Base-by-base conservation (phyloP, 495 filamentous ascomycete genomes). In the Xylona heveae region DNA sequence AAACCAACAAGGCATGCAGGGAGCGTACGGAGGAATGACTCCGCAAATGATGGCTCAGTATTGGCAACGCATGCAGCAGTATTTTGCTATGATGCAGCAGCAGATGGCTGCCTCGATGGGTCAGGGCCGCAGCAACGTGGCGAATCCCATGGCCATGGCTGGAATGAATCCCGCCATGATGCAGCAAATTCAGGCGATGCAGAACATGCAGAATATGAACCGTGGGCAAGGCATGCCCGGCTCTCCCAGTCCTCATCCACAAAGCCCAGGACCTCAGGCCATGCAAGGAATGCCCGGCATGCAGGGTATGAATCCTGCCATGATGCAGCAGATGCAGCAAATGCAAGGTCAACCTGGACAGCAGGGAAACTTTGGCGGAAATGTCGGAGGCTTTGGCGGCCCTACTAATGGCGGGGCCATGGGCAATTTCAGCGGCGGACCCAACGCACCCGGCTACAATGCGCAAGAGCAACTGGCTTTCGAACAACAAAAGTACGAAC, bases 41-140 rank as follows among this genome's bases (percentile, higher is more conserved):
- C 88, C 88, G 0, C 80, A 90, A 45, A 68, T 92, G 66, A 93
- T 97, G 83, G 88, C 88, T 2, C 82, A 92, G 52, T 93, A 93
- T 54, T 82, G 84, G 69, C 78, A 90, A 47, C 71, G 83, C 16
- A 91, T 97, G 80, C 90, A 97, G 49, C 78, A 90, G 48, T 92
- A 92, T 50, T 82, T 97, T 50, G 59, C 67, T 18, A 70, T 90
- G 61, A 90, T 94, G 80, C 84, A 93, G 53, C 79, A 88, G 50
- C 56, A 69, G 38, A 68, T 73, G 60, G 58, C 55, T 6, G 58
- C 59, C 31, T 47, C 50, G 15, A 49, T 41, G 23, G 42, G 42
- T 7, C 57, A 61, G 31, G 57, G 53, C 19, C 46, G 51, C 40
- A 53, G 50, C 20, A 42, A 30, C 17, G 59, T 61, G 52, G 51